phyloP scores from a whole-genome alignment of 805 yeast genomes.

The Barnettozyma sp. region DNA sequence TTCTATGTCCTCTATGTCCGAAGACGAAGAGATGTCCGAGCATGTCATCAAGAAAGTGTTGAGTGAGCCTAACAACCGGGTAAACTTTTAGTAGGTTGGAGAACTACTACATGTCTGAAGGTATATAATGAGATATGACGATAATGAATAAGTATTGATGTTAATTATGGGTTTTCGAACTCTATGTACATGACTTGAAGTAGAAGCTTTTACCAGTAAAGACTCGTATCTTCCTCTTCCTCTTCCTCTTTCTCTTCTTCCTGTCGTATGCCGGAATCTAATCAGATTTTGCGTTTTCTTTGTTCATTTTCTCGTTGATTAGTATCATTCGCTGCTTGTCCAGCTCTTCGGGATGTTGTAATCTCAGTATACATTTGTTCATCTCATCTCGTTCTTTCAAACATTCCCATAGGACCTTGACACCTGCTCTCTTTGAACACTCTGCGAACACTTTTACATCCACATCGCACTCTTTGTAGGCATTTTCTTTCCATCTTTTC shows the following conservation, averaged over 20 bases:
- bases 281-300: too few species aligned
- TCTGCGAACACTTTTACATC: constrained; percentile 60
- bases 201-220: too few species aligned
- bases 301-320: constrained; percentile 49
- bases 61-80: constrained; percentile 16
- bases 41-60: constrained; percentile 6
- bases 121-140: too few species aligned
- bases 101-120: too few species aligned
- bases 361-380: constrained; percentile 54
- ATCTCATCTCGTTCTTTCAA: constrained; percentile 49
- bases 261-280: too few species aligned
- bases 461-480: constrained; percentile 62
- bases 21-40: constrained; percentile 3
- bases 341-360: constrained; percentile 55
- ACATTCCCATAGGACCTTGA: constrained; percentile 64
- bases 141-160: too few species aligned
- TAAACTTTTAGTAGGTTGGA: constrained; percentile 12
- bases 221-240: too few species aligned
- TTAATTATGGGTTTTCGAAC: neutral
- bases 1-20: constrained; percentile 8
- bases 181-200: constrained; percentile 7
- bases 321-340: constrained; percentile 64
- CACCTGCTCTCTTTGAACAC: constrained; percentile 57
- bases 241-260: neutral
- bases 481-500: constrained; percentile 58